Evolutionary conservation across 192 early-diverging fungal species (phyloP), one percentile per base, ranked within the genome.

Genomic region (Backusella circina): DNA sequence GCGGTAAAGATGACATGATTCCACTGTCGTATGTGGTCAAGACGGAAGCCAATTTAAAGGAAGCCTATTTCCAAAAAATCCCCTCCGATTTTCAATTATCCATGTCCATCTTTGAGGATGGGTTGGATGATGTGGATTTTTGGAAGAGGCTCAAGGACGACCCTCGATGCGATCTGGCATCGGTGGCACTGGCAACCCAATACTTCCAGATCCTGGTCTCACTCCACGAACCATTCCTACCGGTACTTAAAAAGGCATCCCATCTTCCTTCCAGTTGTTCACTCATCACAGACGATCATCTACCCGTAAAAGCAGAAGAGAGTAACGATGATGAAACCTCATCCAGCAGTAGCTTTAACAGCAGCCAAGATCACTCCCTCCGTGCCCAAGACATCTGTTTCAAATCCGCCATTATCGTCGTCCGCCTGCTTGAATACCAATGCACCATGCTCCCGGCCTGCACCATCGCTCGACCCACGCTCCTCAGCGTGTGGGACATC

Each of bases 401-500:
- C 16, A 37, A 69, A 38, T 37, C 65, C 0, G 71, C 77, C 5
- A 61, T 69, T 21, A 23, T 68, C 15, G 70, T 78, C 3, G 66
- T 78, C 2, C 64, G 72, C 2, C 47, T 78, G 2, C 28, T 67
- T 5, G 67, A 78, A 12, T 73, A 78, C 35, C 71, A 78, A n/a
- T 37, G 72, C 6, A 67, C 35, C 21, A 37, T 54, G 12, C 16
- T 78, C 1, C 47, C 47, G 3, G 9, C 47, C 1, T 78, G 77
- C 18, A 38, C 66, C 2, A 50, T 78, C 15, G n/a, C 64, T 0
- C 50, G 68, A 28, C 65, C 77, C 0, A 39, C 32, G 5, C 44
- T 78, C 13, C 7, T 67, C 6, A 31, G 65, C 35, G 66, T 67
- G 18, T 78, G 77, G 77, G 77, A 78, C 41, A 68, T 73, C 3